phyloP scores from a whole-genome alignment of 2,329 filamentous ascomycete species.

The Pseudogymnoascus sp. region DNA sequence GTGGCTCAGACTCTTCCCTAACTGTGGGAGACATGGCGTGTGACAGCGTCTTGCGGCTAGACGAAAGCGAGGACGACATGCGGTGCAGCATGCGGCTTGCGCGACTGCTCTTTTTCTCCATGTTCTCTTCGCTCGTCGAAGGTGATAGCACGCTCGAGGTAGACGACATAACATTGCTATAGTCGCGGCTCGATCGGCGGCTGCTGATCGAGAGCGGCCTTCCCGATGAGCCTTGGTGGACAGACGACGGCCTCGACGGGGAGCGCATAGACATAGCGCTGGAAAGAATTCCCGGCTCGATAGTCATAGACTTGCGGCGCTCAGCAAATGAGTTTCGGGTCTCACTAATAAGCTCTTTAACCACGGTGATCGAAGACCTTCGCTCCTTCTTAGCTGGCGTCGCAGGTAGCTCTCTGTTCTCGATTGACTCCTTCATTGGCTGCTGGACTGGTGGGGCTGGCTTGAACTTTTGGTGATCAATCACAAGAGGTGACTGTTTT shows the following conservation, averaged over 20 bases:
- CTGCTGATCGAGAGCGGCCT: conserved; percentile 61
- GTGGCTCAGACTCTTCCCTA: conserved; percentile 31
- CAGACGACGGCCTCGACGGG: conserved; percentile 39
- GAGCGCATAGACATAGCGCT: conserved; percentile 32
- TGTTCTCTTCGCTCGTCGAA: conserved; percentile 40
- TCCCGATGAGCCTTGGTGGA: conserved; percentile 34
- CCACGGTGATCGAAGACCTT: conserved; percentile 52
- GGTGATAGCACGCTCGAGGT: conserved; percentile 34
- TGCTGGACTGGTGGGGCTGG: not conserved
- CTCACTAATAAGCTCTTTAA: conserved; percentile 50
- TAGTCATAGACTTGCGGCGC: conserved; percentile 37
- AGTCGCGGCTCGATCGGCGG: conserved; percentile 30
- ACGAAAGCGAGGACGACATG: conserved; percentile 52
- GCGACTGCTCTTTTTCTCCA: conserved; percentile 44
- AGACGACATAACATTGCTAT: conserved; percentile 27
- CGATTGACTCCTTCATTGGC: conserved; percentile 7
- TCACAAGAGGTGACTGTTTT: conserved; percentile 51
- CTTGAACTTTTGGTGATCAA: conserved; percentile 44
- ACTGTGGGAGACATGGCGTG: conserved; percentile 29
- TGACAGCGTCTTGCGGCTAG: conserved; percentile 33
- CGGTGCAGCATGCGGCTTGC: conserved; percentile 51
- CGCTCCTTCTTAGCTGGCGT: conserved; percentile 30
- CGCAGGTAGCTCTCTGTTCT: conserved; percentile 1
- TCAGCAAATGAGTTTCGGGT: conserved; percentile 43
- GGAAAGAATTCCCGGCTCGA: conserved; percentile 32